Evolutionary conservation across 2,329 filamentous ascomycete species (phyloP).

Genomic region (Penicillium hordei): DNA sequence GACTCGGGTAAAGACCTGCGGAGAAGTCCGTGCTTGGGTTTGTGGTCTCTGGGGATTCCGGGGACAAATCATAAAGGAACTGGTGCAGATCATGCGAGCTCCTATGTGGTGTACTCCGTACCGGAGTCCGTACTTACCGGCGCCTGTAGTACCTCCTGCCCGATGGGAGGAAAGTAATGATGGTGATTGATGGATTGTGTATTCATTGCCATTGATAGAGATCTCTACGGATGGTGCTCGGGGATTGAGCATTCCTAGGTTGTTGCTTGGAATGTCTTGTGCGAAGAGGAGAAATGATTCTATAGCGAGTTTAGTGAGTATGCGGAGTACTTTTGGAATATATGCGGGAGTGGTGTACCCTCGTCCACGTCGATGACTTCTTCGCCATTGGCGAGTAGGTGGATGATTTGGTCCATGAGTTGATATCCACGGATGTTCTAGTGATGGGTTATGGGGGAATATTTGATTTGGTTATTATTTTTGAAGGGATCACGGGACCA

Average conservation of each 20-base stretch:
- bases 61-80: slow-evolving; percentile 1
- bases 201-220: slow-evolving; percentile 66
- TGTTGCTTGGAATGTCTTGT: slow-evolving; percentile 67
- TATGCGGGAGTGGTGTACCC: slow-evolving; percentile 45
- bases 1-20: slow-evolving; percentile 1
- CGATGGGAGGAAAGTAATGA: slow-evolving; percentile 75
- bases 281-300: slow-evolving; percentile 89
- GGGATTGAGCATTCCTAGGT: slow-evolving; percentile 82
- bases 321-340: neutral
- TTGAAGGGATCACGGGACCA: slow-evolving; percentile 19
- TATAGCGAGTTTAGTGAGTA: slow-evolving; percentile 39
- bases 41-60: neutral
- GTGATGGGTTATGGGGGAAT: neutral
- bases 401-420: slow-evolving; percentile 22
- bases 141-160: slow-evolving; percentile 70
- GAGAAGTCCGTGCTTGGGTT: slow-evolving; percentile 10
- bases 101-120: neutral
- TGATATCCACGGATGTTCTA: neutral
- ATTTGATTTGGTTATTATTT: neutral
- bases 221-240: slow-evolving; percentile 65
- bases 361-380: slow-evolving; percentile 60
- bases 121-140: slow-evolving; percentile 48
- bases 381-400: slow-evolving; percentile 44
- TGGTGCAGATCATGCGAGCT: slow-evolving; percentile 7
- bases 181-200: slow-evolving; percentile 79